These are phyloP conservation scores for Haematococcus sp. DNA, from an alignment of 139 green algal genomes.

Conservation along the genomic window DNA sequence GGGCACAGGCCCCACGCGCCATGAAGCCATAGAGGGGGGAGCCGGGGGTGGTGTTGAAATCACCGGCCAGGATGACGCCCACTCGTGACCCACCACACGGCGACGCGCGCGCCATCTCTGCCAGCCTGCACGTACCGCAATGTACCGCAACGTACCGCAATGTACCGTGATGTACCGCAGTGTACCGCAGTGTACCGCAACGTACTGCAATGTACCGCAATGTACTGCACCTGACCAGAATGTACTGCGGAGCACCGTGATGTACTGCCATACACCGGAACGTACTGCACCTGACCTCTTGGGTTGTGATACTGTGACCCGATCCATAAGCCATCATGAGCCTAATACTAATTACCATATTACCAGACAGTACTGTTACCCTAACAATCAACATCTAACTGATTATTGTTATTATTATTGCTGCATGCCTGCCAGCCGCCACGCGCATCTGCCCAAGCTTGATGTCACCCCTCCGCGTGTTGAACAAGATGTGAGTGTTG, in stretches of 20 bases:
- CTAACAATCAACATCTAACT: neutral
- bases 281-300: neutral
- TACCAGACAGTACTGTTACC: neutral
- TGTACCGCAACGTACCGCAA: neutral
- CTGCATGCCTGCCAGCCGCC: neutral
- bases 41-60: constrained; percentile 51
- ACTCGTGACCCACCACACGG: neutral
- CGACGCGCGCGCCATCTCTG: neutral
- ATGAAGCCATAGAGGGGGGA: constrained; percentile 37
- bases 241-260: neutral
- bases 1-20: neutral
- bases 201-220: neutral
- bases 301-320: no score
- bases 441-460: constrained; percentile 59
- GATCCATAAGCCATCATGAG: no score
- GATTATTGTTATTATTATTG: neutral
- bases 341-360: no score
- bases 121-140: neutral
- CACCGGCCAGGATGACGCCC: constrained; percentile 32
- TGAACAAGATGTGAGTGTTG: constrained; percentile 94
- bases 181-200: neutral
- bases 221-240: neutral
- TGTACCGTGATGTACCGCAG: neutral
- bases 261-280: neutral
- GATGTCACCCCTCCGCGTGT: constrained; percentile 83